A percentile compares a stretch with the other conserved stretches of the same genome.
These are phyloP conservation scores for Trypanosomatidae sp. DNA, from an alignment of 208 protist genomes.

Conservation along the genomic window DNA sequence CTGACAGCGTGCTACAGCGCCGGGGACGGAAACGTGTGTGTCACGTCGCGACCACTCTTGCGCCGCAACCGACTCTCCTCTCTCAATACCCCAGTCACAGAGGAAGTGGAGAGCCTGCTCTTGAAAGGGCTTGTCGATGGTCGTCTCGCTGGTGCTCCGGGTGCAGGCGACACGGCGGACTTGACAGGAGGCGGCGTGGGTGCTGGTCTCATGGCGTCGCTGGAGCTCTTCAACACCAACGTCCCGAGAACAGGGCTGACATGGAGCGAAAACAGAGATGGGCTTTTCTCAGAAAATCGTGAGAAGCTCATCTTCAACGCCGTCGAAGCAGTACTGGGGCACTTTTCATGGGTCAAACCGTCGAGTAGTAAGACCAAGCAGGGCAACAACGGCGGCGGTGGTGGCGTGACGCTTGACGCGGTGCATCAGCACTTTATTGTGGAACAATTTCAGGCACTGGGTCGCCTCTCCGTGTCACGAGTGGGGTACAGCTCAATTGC, in stretches of 20 bases:
- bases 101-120: constrained; percentile 88
- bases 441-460: constrained; percentile 78
- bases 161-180: neutral
- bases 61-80: constrained; percentile 75
- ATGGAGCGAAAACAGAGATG: constrained; percentile 87
- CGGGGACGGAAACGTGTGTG: constrained; percentile 71
- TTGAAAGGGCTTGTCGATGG: constrained; percentile 63
- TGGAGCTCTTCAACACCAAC: constrained; percentile 92
- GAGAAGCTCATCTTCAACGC: constrained; percentile 87
- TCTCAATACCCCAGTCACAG: constrained; percentile 41
- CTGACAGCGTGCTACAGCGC: constrained; percentile 72
- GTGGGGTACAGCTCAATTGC: constrained; percentile 90
- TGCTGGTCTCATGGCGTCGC: constrained; percentile 13
- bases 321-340: constrained; percentile 56
- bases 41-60: constrained; percentile 49
- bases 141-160: constrained; percentile 7
- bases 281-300: constrained; percentile 91
- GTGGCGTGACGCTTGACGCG: neutral
- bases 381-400: neutral
- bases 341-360: constrained; percentile 40
- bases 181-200: constrained; percentile 1
- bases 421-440: constrained; percentile 35
- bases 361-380: neutral
- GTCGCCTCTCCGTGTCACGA: constrained; percentile 82
- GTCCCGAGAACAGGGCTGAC: constrained; percentile 80